Percentiles rank a stretch among this genome's conserved stretches.
Evolutionary conservation across 2,329 filamentous ascomycete genomes (phyloP).

Genomic region (Reticulascus tulasneorum): DNA sequence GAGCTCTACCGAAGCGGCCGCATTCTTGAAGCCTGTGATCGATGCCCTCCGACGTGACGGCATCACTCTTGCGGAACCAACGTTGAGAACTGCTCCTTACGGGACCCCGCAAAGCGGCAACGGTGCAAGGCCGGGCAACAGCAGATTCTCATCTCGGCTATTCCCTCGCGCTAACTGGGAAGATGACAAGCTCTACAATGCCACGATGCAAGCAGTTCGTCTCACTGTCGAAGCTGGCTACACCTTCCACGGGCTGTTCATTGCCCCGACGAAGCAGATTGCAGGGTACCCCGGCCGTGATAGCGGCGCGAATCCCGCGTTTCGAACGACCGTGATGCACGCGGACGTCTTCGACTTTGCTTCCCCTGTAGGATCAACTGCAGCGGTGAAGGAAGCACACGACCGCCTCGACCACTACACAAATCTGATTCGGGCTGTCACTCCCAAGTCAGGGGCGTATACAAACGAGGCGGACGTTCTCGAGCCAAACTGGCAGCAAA

Average conservation of each 20-base stretch:
- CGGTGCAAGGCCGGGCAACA: too few species aligned
- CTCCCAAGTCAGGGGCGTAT: constrained; percentile 22
- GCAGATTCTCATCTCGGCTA: constrained; percentile 16
- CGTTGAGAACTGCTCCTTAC: too few species aligned
- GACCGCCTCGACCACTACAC: too few species aligned
- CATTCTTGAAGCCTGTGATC: too few species aligned
- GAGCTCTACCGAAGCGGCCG: too few species aligned
- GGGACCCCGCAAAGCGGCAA: too few species aligned
- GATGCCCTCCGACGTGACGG: too few species aligned
- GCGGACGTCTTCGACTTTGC: too few species aligned
- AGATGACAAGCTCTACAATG: constrained; percentile 13
- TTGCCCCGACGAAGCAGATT: constrained; percentile 27
- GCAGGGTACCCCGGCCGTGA: too few species aligned
- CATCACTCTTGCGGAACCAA: too few species aligned
- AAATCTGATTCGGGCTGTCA: constrained; percentile 25
- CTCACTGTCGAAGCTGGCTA: constrained; percentile 12
- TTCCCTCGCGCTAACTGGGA: constrained; percentile 20
- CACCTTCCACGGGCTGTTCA: constrained; percentile 16
- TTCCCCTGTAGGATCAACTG: too few species aligned
- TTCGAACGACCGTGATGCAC: constrained; percentile 34
- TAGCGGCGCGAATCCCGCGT: constrained; percentile 31
- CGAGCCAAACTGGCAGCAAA: constrained; percentile 24
- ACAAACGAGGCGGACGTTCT: constrained; percentile 28
- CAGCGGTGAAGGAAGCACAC: too few species aligned
- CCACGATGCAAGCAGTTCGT: constrained; percentile 19